Evolutionary conservation across 1,284 basidiomycete species (phyloP), one percentile per base, ranked within the genome.

Genomic region (Flammula alnicola): DNA sequence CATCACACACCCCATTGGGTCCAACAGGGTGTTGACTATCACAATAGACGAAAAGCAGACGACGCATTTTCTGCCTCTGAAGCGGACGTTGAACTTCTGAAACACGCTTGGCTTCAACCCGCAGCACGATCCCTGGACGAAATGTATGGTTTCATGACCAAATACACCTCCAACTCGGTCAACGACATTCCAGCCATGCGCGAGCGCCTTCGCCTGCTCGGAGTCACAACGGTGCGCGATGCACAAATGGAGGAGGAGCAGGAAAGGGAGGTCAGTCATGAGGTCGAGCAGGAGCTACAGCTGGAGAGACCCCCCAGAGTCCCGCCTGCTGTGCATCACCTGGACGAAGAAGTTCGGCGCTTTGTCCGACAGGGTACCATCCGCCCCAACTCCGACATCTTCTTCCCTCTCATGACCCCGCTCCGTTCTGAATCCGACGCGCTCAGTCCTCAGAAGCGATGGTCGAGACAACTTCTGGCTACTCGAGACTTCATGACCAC

Each of bases 11-110:
- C 74, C 19, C 71, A 73, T 16, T 80, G 79, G 79, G 72, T 63
- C 17, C 69, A 73, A 44, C 79, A 83, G 59, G 80, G 79, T 1
- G 43, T 71, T 3, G 71, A 79, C 32, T 72, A 74, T 47, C 17
- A 59, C n/a, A 58, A 55, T 4, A 69, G 78, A 30, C n/a, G n/a
- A n/a, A n/a, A n/a, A n/a, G n/a, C n/a, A 33, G 32, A 41, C 20
- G 12, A 7, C 41, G 38, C 7, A 39, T n/a, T 51, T 9, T 6
- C 4, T 3, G 25, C 51, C 7, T 42, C 35, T 14, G 32, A n/a
- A 17, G 19, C 14, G 9, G 33, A 44, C n/a, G 27, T 53, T 11
- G 11, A 47, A 11, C 7, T 27, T 10, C 52, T 79, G 10, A 48
- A 54, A 1, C 31, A 19, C 5, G 41, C 55, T 0, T 78, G 76